Evolutionary conservation across 73 alveolate species (phyloP).

Genomic region (Tetrahymena malaccensis): DNA sequence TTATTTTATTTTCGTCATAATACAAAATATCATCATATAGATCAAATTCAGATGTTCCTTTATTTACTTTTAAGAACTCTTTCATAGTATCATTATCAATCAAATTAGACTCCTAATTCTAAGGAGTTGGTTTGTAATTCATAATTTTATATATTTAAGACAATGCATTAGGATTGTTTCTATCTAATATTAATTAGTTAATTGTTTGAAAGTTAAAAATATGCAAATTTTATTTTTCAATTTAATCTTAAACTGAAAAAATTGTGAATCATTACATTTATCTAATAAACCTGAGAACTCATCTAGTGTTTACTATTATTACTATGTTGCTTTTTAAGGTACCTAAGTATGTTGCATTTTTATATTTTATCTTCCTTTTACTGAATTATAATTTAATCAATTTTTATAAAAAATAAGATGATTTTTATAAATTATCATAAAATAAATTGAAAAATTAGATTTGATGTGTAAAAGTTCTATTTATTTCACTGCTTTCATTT

Average conservation of each 20-base stretch:
- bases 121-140: slow-evolving; percentile 35
- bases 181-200: neutral
- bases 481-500: neutral
- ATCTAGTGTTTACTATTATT: neutral
- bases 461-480: neutral
- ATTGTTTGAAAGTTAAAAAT: neutral
- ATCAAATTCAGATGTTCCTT: slow-evolving; percentile 41
- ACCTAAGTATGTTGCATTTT: neutral
- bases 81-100: slow-evolving; percentile 22
- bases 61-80: slow-evolving; percentile 27
- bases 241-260: neutral
- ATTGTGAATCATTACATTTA: neutral
- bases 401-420: neutral
- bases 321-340: neutral
- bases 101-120: slow-evolving; percentile 20
- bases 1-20: slow-evolving; percentile 36
- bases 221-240: neutral
- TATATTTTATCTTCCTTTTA: neutral
- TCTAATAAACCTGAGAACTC: neutral
- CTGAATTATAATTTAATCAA: neutral
- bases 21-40: slow-evolving; percentile 40
- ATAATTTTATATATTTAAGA: slow-evolving; percentile 32
- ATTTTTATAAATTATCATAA: no score
- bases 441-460: no score
- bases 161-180: slow-evolving; percentile 40